A percentile compares a stretch with the other conserved stretches of the same genome.
phyloP scores from a whole-genome alignment of 495 filamentous ascomycete genomes.

The Tetracladium setigerum region DNA sequence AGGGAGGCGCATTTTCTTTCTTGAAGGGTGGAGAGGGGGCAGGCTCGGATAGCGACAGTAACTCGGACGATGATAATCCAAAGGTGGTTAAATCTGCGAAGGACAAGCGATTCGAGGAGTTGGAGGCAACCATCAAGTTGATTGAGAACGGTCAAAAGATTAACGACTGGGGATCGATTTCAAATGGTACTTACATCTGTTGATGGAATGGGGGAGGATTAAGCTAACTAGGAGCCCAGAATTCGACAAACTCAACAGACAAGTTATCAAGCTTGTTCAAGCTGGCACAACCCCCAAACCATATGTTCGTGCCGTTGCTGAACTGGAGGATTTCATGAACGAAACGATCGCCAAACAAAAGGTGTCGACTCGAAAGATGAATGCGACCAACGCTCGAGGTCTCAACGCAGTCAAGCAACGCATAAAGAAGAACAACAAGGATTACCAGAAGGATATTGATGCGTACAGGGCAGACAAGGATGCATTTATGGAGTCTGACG shows the following conservation, averaged over 20 bases:
- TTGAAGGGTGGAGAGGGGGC: conserved; percentile 63
- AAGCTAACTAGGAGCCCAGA: conserved; percentile 41
- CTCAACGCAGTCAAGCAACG: conserved; percentile 95
- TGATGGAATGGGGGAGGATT: neutral
- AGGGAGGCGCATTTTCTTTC: conserved; percentile 69
- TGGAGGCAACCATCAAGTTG: conserved; percentile 77
- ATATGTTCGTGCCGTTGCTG: conserved; percentile 87
- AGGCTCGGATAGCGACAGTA: conserved; percentile 70
- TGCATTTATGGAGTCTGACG: conserved; percentile 78
- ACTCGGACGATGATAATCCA: conserved; percentile 71
- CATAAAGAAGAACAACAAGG: conserved; percentile 97
- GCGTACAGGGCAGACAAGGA: conserved; percentile 78
- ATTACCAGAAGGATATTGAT: conserved; percentile 80
- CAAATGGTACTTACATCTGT: conserved; percentile 55
- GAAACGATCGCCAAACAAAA: conserved; percentile 93
- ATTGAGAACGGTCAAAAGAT: conserved; percentile 98
- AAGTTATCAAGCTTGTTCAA: conserved; percentile 71
- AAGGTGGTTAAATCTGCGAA: conserved; percentile 93
- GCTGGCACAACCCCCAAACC: conserved; percentile 73
- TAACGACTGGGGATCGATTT: conserved; percentile 90
- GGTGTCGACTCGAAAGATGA: conserved; percentile 96
- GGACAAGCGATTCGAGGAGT: conserved; percentile 90
- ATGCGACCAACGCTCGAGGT: conserved; percentile 85
- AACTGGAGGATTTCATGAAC: conserved; percentile 92
- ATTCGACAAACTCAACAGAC: conserved; percentile 95